Evolutionary conservation across 2,329 filamentous ascomycete species (phyloP), one percentile per base, ranked within the genome.

Genomic region (Talaromyces verruculosus): DNA sequence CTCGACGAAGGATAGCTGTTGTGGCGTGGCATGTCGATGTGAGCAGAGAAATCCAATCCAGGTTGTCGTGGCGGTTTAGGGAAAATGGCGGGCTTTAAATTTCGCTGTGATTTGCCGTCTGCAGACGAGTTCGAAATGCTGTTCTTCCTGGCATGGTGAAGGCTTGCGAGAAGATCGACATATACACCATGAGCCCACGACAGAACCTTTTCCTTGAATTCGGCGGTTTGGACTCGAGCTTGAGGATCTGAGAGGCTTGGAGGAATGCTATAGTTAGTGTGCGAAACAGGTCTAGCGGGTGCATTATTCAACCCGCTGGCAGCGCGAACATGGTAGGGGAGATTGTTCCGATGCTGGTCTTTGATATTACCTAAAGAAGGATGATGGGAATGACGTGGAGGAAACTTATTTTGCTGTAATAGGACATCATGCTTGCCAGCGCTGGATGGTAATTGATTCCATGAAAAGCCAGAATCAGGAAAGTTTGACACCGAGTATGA

Each of bases 101-200:
- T 73, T 45, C 81, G 80, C 25, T 80, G 77, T 28, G 78, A 78
- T 64, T 81, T 79, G 8, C 74, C 71, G 65, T 83, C 76, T 28
- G 72, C 68, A 64, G 69, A 75, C 66, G 69, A 71, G 67, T 81
- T 88, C 65, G 86, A 88, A 22, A 81, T 68, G 47, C 75, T 78
- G 62, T 78, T 77, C 63, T 78, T 78, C 67, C 78, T 77, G 43
- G 79, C 82, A 62, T 86, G 84, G 67, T 90, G 87, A 6, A 91
- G 81, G 69, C 86, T 87, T 10, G 87, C 79, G 3, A 93, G 79
- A 7, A 94, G 83, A 68, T 92, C 88, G 58, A 90, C 82, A 76
- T 93, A 93, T 37, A 89, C 85, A 69, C 84, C 84, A 74, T 93
- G 89, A n/a, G 90, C 91, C 79, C 88, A 88, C 15, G 85, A 81